Conservation (phyloP, 371 early-diverging fungal species). For the Circinella umbellata region DNA sequence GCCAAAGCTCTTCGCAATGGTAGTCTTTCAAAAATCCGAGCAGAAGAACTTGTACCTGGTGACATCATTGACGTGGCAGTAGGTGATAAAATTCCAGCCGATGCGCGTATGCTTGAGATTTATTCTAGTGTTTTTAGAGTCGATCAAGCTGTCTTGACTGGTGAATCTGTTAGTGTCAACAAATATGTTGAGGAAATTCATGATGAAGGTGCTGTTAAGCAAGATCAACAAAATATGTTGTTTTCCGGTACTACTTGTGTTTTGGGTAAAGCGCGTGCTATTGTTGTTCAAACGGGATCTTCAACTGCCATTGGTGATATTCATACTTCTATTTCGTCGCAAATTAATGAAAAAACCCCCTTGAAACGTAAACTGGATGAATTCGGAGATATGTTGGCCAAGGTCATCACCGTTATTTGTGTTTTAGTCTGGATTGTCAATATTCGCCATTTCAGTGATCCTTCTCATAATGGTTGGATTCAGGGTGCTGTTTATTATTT, state of each 20-base stretch:
- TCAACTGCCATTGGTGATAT: conserved; percentile 95
- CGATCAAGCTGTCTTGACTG: conserved; percentile 97
- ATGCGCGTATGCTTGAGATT: conserved; percentile 84
- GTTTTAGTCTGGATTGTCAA: conserved; percentile 97
- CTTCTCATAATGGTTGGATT: conserved; percentile 89
- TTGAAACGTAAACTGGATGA: conserved; percentile 94
- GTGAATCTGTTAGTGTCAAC: conserved; percentile 93
- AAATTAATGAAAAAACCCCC: conserved; percentile 92
- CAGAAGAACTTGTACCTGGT: conserved; percentile 93
- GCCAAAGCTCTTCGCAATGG: conserved; percentile 83
- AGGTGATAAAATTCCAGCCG: conserved; percentile 97
- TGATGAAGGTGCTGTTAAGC: conserved; percentile 84
- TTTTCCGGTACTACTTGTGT: conserved; percentile 97
- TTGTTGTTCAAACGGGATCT: conserved; percentile 89
- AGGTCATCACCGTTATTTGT: conserved; percentile 94
- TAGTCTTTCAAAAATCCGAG: conserved; percentile 65
- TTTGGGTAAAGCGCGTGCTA: conserved; percentile 88
- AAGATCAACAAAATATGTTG: conserved; percentile 94
- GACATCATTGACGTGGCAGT: conserved; percentile 91
- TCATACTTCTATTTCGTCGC: conserved; percentile 83
- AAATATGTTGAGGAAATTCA: conserved; percentile 72
- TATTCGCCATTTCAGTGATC: conserved; percentile 93
- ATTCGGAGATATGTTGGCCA: conserved; percentile 96
- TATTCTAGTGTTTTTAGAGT: conserved; percentile 82
- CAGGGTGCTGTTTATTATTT: conserved; percentile 93